Conservation (phyloP, 768 basidiomycete species). For the Boletus subcaerulescens region DNA sequence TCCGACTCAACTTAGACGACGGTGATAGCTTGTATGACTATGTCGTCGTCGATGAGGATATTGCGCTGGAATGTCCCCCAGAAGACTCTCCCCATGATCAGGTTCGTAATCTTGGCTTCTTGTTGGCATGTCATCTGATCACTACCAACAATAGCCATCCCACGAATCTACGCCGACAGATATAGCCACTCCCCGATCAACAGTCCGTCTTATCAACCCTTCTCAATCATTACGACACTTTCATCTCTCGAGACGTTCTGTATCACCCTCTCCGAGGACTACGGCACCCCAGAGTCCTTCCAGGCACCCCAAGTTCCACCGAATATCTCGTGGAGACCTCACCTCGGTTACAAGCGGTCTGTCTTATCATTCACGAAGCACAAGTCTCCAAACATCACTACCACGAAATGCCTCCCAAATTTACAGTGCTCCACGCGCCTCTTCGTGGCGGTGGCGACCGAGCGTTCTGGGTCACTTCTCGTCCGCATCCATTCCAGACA, state of each 20-base stretch:
- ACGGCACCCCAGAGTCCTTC: slow-evolving; percentile 36
- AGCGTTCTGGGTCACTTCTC: slow-evolving; percentile 64
- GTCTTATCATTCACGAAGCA: slow-evolving; percentile 44
- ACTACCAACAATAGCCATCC: slow-evolving; percentile 20
- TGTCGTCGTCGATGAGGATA: slow-evolving; percentile 38
- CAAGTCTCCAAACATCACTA: slow-evolving; percentile 47
- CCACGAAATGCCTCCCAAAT: slow-evolving; percentile 13
- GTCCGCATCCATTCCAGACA: slow-evolving; percentile 44
- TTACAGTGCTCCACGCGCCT: slow-evolving; percentile 8
- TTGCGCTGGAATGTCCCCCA: slow-evolving; percentile 25
- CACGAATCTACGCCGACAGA: slow-evolving; percentile 20
- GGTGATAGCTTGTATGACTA: slow-evolving; percentile 37
- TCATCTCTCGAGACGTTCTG: slow-evolving; percentile 41
- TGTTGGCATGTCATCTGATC: slow-evolving; percentile 17
- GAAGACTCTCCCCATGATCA: slow-evolving; percentile 12
- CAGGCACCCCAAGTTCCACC: slow-evolving; percentile 44
- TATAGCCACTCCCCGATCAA: slow-evolving; percentile 30
- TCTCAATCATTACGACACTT: slow-evolving; percentile 41
- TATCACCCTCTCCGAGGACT: slow-evolving; percentile 40
- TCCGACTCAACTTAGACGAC: slow-evolving; percentile 32
- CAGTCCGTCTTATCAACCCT: slow-evolving; percentile 35
- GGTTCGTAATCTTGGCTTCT: slow-evolving; percentile 29
- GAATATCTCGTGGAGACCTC: slow-evolving; percentile 26
- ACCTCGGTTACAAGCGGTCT: slow-evolving; percentile 26
- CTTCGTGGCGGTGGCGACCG: slow-evolving; percentile 55